Conservation (phyloP, 2,329 filamentous ascomycete genomes). For the Botryotinia globosa region DNA sequence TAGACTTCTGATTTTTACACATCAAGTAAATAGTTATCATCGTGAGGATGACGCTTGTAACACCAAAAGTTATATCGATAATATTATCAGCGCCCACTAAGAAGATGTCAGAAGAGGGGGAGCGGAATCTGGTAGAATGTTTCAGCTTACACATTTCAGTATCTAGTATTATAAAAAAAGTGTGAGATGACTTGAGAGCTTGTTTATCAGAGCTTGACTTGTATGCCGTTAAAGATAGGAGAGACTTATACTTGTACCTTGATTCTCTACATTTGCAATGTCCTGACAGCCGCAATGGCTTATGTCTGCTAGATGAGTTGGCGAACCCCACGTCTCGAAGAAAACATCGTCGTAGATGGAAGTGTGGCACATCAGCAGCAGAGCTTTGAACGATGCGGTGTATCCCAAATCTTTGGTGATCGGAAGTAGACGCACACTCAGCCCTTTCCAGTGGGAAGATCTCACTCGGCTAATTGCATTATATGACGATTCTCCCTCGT, state of each 20-base stretch:
- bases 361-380: neutral
- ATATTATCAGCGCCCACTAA: slow-evolving; percentile 8
- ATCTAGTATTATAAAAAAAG: neutral
- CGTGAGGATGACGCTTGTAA: neutral
- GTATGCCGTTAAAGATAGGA: neutral
- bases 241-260: neutral
- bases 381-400: neutral
- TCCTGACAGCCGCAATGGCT: neutral
- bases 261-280: neutral
- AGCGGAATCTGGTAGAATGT: neutral
- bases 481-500: neutral
- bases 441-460: neutral
- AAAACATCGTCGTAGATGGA: neutral
- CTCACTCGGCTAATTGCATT: neutral
- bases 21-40: neutral
- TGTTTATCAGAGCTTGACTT: neutral
- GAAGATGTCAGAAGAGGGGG: neutral
- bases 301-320: neutral
- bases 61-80: slow-evolving; percentile 1
- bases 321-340: neutral
- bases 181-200: neutral
- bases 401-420: neutral
- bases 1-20: neutral
- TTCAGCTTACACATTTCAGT: slow-evolving; percentile 5
- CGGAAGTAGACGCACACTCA: neutral